A percentile compares a stretch with the other conserved stretches of the same genome.
Evolutionary conservation across 495 filamentous ascomycete genomes (phyloP).

Genomic region (Daldinia concentrica): DNA sequence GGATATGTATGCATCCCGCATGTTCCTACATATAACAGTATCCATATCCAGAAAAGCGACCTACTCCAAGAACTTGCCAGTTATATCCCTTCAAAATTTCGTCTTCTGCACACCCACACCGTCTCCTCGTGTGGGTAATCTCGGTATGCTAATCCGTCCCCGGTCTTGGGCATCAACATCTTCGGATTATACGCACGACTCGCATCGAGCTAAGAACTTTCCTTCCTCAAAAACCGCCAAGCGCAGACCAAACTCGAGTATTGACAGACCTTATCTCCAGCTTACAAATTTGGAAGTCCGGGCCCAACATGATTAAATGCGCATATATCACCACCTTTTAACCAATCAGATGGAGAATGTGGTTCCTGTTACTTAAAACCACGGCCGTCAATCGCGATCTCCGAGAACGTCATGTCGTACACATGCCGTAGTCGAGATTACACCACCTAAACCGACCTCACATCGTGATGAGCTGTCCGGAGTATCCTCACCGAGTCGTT

Average conservation of each 20-base stretch:
- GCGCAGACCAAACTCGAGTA: background rate
- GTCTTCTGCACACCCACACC: constrained; percentile 21
- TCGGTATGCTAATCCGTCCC: constrained; percentile 9
- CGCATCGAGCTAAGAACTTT: constrained; percentile 17
- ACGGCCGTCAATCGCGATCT: constrained; percentile 17
- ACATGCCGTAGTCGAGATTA: constrained; percentile 10
- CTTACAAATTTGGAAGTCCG: constrained; percentile 13
- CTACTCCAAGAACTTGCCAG: constrained; percentile 9
- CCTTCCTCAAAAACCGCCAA: constrained; percentile 6
- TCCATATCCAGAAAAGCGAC: constrained; percentile 6
- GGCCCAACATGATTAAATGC: constrained; percentile 14
- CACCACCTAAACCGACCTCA: background rate
- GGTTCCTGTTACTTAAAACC: constrained; percentile 38
- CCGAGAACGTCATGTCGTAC: constrained; percentile 19
- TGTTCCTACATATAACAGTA: constrained; percentile 8
- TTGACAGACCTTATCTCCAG: constrained; percentile 8
- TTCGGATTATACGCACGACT: constrained; percentile 12
- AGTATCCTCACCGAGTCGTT: constrained; percentile 14
- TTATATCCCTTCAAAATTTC: constrained; percentile 5
- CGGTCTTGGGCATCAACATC: constrained; percentile 23
- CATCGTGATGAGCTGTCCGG: constrained; percentile 7
- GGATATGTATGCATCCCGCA: constrained; percentile 12
- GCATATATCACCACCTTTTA: background rate
- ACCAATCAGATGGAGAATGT: constrained; percentile 30
- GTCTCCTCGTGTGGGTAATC: constrained; percentile 13